Base-by-base conservation (phyloP, 2,329 filamentous ascomycete species). In the Coniochaeta sp. region DNA sequence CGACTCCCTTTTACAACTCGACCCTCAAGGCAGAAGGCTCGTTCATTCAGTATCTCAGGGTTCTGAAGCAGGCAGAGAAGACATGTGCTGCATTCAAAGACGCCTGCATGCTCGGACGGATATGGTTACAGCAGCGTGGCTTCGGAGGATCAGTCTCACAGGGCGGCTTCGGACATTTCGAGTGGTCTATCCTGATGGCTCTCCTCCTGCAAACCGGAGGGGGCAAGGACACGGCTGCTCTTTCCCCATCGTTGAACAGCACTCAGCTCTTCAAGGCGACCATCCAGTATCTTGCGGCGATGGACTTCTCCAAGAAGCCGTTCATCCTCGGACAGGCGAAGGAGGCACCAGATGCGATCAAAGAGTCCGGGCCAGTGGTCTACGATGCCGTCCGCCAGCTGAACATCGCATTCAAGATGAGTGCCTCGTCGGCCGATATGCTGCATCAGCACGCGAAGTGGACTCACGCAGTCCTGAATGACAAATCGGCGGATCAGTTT, bases 231-330 rank as follows among this genome's bases (percentile, higher is more conserved):
- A 80, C 83, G 56, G 78, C 86, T 1, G 71, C 89, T 6, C 76
- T 97, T 13, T 90, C 91, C 6, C 76, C 82, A 5, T 89, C 89
- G 7, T 87, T 96, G 61, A 96, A 87, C 71, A 87, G 87, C 67
- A 94, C 92, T 20, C 92, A 97, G 67, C 77, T 97, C 42, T 96
- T 99, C 78, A 97, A 96, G 69, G 91, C 90, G 3, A 84, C 86
- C 1, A 73, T 99, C n/a, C 92, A 96, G 64, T 94, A 92, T 58
- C 73, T 99, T 16, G 83, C 87, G 1, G 79, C 81, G 1, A 85
- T 81, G 32, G 85, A 96, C 61, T 73, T 96, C 51, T 74, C 73
- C 52, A 85, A 81, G 60, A 87, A 81, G 57, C 83, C 87, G 0
- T 77, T 85, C 30, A 58, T 77, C 1, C 73, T 83, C 51, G 70